phyloP scores from a whole-genome alignment of 1,139 yeast genomes.

The Candida glucosophila region DNA sequence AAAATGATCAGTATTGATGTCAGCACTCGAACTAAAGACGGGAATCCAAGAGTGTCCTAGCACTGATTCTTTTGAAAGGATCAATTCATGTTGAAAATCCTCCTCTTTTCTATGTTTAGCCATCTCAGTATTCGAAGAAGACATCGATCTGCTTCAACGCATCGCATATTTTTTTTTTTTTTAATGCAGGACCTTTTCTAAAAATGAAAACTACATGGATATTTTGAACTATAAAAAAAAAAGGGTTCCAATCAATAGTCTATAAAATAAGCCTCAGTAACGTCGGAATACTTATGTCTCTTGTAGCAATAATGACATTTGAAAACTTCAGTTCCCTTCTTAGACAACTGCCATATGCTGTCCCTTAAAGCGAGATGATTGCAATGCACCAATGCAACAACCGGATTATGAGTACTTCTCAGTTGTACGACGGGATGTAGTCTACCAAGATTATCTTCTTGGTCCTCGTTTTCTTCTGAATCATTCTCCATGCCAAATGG shows the following conservation, averaged over 20 bases:
- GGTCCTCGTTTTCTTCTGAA: slow-evolving; percentile 5
- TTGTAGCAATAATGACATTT: slow-evolving; percentile 44
- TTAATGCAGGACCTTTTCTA: not conserved
- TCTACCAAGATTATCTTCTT: no score
- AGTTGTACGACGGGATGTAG: not conserved
- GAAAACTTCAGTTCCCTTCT: slow-evolving; percentile 33
- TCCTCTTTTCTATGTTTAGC: slow-evolving; percentile 5
- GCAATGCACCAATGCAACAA: slow-evolving; percentile 36
- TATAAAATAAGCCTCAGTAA: slow-evolving; percentile 36
- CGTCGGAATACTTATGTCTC: slow-evolving; percentile 34
- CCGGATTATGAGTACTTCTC: slow-evolving; percentile 21
- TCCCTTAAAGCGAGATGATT: slow-evolving; percentile 38
- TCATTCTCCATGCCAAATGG: slow-evolving; percentile 15
- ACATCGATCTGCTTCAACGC: no score
- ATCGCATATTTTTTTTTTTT: not conserved
- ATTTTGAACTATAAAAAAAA: not conserved
- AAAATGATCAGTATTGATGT: slow-evolving; percentile 46
- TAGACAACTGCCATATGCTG: slow-evolving; percentile 38
- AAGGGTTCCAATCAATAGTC: slow-evolving; percentile 16
- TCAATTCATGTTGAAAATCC: slow-evolving; percentile 4
- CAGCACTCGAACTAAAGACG: slow-evolving; percentile 36
- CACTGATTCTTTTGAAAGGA: slow-evolving; percentile 21
- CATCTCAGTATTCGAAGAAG: slow-evolving; percentile 4
- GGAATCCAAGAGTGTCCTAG: slow-evolving; percentile 67
- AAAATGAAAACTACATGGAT: not conserved